Conservation (phyloP, 306 rosid species). For the Alnus rubra region DNA sequence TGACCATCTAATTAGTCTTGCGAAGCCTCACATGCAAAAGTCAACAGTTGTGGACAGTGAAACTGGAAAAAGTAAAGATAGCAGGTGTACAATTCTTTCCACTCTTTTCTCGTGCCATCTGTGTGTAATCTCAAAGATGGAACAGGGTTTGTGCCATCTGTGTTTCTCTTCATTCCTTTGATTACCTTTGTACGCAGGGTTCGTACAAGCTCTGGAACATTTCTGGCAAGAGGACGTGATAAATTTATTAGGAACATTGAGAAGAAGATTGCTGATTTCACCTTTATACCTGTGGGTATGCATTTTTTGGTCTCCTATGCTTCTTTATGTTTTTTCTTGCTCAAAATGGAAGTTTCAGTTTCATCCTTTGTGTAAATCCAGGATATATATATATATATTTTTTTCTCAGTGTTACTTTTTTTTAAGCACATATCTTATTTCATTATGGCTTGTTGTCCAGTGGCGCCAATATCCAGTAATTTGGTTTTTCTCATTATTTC, state of each 20-base stretch:
- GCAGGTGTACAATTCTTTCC: slow-evolving; percentile 64
- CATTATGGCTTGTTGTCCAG: background rate
- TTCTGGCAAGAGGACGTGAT: slow-evolving; percentile 88
- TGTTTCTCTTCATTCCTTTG: background rate
- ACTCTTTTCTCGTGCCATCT: slow-evolving; percentile 12
- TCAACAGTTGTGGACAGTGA: slow-evolving; percentile 88
- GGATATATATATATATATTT: background rate
- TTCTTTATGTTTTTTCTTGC: slow-evolving; percentile 20
- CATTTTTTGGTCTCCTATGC: slow-evolving; percentile 24
- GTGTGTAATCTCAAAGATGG: slow-evolving; percentile 18
- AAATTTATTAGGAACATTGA: slow-evolving; percentile 77
- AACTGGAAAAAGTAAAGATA: slow-evolving; percentile 94
- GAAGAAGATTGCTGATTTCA: slow-evolving; percentile 80
- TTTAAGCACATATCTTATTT: background rate
- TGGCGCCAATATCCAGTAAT: background rate
- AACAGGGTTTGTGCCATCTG: background rate
- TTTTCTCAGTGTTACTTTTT: background rate
- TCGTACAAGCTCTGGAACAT: slow-evolving; percentile 96
- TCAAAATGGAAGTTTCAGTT: slow-evolving; percentile 8
- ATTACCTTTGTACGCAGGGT: slow-evolving; percentile 49
- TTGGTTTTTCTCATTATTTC: background rate
- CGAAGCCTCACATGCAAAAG: slow-evolving; percentile 80
- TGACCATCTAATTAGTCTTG: slow-evolving; percentile 70
- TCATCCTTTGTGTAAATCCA: background rate
- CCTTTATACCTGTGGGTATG: slow-evolving; percentile 85